Evolutionary conservation across 2,329 filamentous ascomycete species (phyloP).

Genomic region (Phyllosticta citriasiana): DNA sequence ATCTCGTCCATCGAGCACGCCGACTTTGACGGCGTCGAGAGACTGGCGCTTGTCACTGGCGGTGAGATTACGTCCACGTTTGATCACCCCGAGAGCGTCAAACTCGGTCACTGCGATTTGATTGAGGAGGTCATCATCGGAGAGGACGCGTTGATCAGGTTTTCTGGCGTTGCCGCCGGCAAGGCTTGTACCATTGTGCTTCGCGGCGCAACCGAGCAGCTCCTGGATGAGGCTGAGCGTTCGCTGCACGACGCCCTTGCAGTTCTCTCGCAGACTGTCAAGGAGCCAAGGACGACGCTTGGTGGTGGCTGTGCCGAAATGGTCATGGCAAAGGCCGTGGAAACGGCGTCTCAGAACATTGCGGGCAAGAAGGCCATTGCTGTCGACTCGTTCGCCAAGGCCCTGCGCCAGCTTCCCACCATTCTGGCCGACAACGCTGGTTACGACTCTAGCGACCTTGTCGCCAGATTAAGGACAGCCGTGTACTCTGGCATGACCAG

Average conservation of each 20-base stretch:
- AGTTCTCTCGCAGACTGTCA: constrained; percentile 91
- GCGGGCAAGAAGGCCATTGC: constrained; percentile 96
- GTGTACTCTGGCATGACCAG: constrained; percentile 92
- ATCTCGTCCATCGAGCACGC: constrained; percentile 99
- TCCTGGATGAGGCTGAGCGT: constrained; percentile 92
- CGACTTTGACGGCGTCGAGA: constrained; percentile 96
- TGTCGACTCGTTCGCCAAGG: constrained; percentile 79
- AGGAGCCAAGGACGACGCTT: constrained; percentile 85
- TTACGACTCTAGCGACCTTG: constrained; percentile 87
- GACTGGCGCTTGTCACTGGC: constrained; percentile 86
- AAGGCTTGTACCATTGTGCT: constrained; percentile 95
- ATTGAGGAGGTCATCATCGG: constrained; percentile 99
- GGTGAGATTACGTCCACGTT: constrained; percentile 97
- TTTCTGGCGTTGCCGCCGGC: constrained; percentile 89
- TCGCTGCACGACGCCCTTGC: constrained; percentile 93
- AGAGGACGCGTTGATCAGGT: constrained; percentile 94
- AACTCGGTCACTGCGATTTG: constrained; percentile 86
- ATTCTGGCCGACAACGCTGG: constrained; percentile 97
- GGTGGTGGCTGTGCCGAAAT: constrained; percentile 97
- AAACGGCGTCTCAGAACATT: constrained; percentile 83
- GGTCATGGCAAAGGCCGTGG: constrained; percentile 97
- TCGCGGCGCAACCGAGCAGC: constrained; percentile 89
- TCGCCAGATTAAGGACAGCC: constrained; percentile 81
- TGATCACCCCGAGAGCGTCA: constrained; percentile 93
- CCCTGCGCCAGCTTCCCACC: constrained; percentile 85